Percentiles rank a stretch among this genome's conserved stretches.
Conservation (phyloP, 805 yeast genomes). For the Limtongozyma cylindracea region DNA sequence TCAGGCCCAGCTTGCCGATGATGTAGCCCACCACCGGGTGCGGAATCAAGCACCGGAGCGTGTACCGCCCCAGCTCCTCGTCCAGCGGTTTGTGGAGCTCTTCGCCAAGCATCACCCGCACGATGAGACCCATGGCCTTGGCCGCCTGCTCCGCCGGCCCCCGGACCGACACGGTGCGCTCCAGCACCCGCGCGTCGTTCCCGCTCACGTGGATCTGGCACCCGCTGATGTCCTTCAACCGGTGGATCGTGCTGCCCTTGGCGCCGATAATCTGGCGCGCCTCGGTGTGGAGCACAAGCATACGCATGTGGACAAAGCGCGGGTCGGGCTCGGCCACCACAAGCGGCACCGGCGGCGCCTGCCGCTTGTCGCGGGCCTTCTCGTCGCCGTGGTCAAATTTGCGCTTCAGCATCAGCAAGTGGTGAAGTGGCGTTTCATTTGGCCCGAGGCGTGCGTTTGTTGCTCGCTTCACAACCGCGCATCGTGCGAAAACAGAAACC, state of each 20-base stretch:
- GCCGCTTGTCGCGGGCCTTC: too few species aligned
- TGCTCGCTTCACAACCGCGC: too few species aligned
- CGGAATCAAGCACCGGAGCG: slow-evolving; percentile 41
- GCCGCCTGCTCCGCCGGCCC: slow-evolving; percentile 66
- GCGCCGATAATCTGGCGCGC: slow-evolving; percentile 58
- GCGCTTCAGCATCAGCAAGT: too few species aligned
- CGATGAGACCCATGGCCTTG: slow-evolving; percentile 53
- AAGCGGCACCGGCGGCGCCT: too few species aligned
- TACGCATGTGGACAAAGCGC: slow-evolving; percentile 25
- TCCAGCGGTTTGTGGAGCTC: slow-evolving; percentile 38
- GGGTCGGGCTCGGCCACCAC: slow-evolving; percentile 33
- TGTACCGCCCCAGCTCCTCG: slow-evolving; percentile 23
- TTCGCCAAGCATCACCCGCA: slow-evolving; percentile 40
- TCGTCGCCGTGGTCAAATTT: too few species aligned
- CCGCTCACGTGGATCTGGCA: slow-evolving; percentile 52
- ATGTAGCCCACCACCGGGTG: slow-evolving; percentile 61
- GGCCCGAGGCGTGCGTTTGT: too few species aligned
- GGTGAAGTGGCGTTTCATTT: too few species aligned
- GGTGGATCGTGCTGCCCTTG: slow-evolving; percentile 51
- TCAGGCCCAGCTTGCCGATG: slow-evolving; percentile 53
- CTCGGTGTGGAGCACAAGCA: slow-evolving; percentile 54
- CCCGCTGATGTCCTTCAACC: slow-evolving; percentile 32
- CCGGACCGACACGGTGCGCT: slow-evolving; percentile 45
- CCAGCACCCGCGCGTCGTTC: slow-evolving; percentile 44
- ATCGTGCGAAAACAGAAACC: too few species aligned